Base-by-base conservation (phyloP, 192 early-diverging fungal species). In the Backusella circina region DNA sequence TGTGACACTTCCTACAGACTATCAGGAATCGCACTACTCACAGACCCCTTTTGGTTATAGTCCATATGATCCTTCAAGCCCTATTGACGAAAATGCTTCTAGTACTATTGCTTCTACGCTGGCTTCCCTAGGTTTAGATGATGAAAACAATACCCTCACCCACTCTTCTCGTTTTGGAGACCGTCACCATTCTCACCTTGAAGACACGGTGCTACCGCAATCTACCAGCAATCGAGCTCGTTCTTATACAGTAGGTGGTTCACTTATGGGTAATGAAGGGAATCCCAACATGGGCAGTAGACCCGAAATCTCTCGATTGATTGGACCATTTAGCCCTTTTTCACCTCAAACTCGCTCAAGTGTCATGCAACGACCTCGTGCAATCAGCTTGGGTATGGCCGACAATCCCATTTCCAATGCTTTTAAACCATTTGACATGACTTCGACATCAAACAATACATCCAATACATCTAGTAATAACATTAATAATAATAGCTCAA, bases 61-160 rank as follows among this genome's bases (percentile, higher is more conserved):
- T 61, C 35, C 71, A 15, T 73, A 64, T 64, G 51, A 54, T n/a
- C 64, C 38, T 31, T 61, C 54, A 35, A 57, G 51, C 9, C 51
- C 71, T 23, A 64, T 72, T 16, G 70, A 73, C 18, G 74, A 75
- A 23, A 75, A 80, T 18, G 57, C 70, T 9, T 65, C 74, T 2
- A 75, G 38, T 8, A 72, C 73, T 28, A 80, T 80, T 30, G 79
- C 70, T 7, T 69, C 74, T 16, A 80, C 79, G n/a, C 51, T 80
- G 33, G 79, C 74, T 21, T 76, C 79, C 1, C 51, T 80, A 12
- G 79, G 78, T 26, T 36, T 79, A 10, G 73, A 79, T 47, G 78
- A 79, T 50, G 71, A 73, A 61, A 30, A 50, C 28, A 37, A 57
- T 38, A 61, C 71, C 51, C 71, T 32, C 15, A 31, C 33, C 4